Base-by-base conservation (phyloP, 164 flowering plant genomes). In the Umbellularia californica region DNA sequence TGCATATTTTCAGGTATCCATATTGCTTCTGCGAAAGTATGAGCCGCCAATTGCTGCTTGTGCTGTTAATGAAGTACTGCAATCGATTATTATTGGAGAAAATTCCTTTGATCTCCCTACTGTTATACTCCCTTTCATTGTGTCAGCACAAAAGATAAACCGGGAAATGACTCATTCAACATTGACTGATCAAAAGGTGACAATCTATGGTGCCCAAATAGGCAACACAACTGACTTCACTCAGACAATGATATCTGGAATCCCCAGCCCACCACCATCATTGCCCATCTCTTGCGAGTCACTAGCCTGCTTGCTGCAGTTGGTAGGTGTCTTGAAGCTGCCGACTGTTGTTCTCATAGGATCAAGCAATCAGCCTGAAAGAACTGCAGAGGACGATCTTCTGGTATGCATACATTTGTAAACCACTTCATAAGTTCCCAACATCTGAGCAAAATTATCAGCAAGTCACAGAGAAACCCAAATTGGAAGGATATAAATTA, bases 291-390 rank as follows among this genome's bases (percentile, higher is more conserved):
- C 86, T 79, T 77, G 82, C 74, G 95, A 92, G 77, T 83, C 88
- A 15, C 70, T 89, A 81, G 87, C 97, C 51, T 86, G 90, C 78
- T 74, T 85, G 70, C 79, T 88, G 77, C 92, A 90, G 58, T 80
- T 88, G 41, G 83, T 79, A n/a, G 85, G 79, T 69, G 77, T 82
- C 72, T 67, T 87, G 82, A 80, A 84, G 28, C 65, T 88, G 27
- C 92, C 95, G 15, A 50, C 90, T 75, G 80, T 80, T 77, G 72
- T 92, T 81, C 85, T 92, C 50, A 76, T 89, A 80, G 97, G 92
- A 67, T 81, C 78, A 76, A 78, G 50, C 35, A 77, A 81, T 80
- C 77, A 30, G 55, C 30, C 81, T 52, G 58, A 77, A 58, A 79
- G 70, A 73, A 63, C 74, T 70, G 58, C 62, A 14, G 77, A 76